Percentiles rank a stretch among this genome's conserved stretches.
Evolutionary conservation across 2,329 filamentous ascomycete species (phyloP).

Genomic region (Botrytis elliptica): DNA sequence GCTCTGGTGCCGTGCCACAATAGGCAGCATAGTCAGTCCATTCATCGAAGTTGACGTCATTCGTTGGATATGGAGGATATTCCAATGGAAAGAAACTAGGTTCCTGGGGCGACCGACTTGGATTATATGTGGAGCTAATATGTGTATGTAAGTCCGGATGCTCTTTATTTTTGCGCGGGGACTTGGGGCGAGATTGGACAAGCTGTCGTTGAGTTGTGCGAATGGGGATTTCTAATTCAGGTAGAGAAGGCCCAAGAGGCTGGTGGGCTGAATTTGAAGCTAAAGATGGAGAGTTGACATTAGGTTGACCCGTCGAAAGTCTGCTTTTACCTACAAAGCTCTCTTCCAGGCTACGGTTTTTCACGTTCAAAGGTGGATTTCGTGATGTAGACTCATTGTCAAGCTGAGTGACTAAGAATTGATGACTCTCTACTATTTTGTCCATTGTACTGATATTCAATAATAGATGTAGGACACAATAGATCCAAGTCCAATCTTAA

Average conservation of each 20-base stretch:
- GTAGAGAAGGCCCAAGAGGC: neutral
- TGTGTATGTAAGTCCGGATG: too few species aligned
- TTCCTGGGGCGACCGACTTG: neutral
- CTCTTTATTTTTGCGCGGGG: neutral
- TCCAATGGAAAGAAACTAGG: neutral
- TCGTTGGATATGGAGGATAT: too few species aligned
- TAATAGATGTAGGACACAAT: too few species aligned
- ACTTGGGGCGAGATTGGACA: neutral
- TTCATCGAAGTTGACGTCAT: neutral
- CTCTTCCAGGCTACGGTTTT: neutral
- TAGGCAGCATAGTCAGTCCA: neutral
- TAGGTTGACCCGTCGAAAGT: neutral
- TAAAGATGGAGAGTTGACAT: rapidly evolving
- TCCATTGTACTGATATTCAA: neutral
- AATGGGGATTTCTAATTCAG: neutral
- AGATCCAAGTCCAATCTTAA: neutral
- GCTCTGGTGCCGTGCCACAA: neutral
- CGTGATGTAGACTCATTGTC: neutral
- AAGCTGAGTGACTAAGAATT: too few species aligned
- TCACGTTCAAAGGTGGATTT: neutral
- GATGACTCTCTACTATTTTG: rapidly evolving
- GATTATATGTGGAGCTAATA: neutral
- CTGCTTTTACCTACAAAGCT: neutral
- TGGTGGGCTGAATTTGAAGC: neutral
- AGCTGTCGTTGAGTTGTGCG: neutral